Percentiles rank a stretch among this genome's conserved stretches.
phyloP scores from a whole-genome alignment of 345 rosid genomes.

The Geranium brycei region DNA sequence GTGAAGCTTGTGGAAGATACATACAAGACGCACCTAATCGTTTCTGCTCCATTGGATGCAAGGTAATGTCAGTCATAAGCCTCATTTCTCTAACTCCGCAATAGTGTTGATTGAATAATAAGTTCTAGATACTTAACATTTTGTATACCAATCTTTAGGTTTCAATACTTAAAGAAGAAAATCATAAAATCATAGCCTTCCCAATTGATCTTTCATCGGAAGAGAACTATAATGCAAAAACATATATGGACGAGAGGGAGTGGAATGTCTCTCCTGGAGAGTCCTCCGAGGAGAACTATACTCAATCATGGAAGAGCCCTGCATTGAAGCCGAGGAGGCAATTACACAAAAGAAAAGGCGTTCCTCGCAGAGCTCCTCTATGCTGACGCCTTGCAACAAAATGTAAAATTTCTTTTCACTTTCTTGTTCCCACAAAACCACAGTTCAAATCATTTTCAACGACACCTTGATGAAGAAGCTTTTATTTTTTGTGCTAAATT shows the following conservation, averaged over 20 bases:
- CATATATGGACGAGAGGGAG: conserved; percentile 34
- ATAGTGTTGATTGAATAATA: too few species aligned
- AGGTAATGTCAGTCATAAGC: conserved; percentile 25
- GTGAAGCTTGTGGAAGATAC: conserved; percentile 65
- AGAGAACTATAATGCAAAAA: conserved; percentile 25
- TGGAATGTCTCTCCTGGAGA: conserved; percentile 40
- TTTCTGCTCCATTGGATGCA: conserved; percentile 84
- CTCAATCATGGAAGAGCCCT: conserved; percentile 20
- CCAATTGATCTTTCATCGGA: conserved; percentile 20
- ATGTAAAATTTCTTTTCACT: background rate
- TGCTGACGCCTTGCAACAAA: conserved; percentile 2
- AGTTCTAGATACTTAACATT: too few species aligned
- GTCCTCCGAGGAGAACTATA: conserved; percentile 34
- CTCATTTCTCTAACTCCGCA: background rate
- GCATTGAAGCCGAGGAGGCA: conserved; percentile 41
- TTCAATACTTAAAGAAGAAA: conserved; percentile 1
- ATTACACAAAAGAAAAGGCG: conserved; percentile 55
- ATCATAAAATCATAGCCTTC: conserved; percentile 10
- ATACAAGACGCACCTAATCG: conserved; percentile 66
- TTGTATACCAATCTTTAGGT: too few species aligned
- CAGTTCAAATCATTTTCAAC: too few species aligned
- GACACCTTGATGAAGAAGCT: too few species aligned
- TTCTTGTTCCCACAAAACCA: background rate
- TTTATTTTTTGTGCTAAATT: too few species aligned
- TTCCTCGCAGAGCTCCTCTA: conserved; percentile 51